A percentile compares a stretch with the other conserved stretches of the same genome.
These are phyloP conservation scores for Podospora comata DNA, from an alignment of 495 filamentous ascomycete genomes.

Conservation along the genomic window DNA sequence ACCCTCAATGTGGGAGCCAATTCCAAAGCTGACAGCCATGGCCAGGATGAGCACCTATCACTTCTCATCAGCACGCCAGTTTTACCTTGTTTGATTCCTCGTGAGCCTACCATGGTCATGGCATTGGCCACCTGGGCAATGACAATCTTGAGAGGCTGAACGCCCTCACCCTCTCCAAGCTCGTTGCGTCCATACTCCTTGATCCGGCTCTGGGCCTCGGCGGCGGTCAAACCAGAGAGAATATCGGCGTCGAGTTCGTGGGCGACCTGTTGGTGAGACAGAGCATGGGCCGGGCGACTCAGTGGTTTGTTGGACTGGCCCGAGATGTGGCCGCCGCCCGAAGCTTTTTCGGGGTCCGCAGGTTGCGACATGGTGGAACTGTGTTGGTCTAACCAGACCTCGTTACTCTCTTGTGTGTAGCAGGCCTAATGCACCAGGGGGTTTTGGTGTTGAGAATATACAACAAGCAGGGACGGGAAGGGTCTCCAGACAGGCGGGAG, in stretches of 20 bases:
- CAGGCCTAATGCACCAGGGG: too few species aligned
- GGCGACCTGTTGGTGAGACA: slow-evolving; percentile 53
- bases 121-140: slow-evolving; percentile 55
- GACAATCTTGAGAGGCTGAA: slow-evolving; percentile 52
- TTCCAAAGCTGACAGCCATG: slow-evolving; percentile 79
- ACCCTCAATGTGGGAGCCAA: slow-evolving; percentile 78
- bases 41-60: slow-evolving; percentile 68
- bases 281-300: slow-evolving; percentile 61
- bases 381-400: neutral
- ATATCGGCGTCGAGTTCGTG: slow-evolving; percentile 56
- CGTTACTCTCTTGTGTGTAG: too few species aligned
- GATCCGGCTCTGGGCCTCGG: slow-evolving; percentile 43
- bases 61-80: neutral
- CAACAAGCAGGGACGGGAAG: too few species aligned
- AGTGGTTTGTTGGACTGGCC: slow-evolving; percentile 54
- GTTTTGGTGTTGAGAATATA: too few species aligned
- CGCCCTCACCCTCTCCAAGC: slow-evolving; percentile 48
- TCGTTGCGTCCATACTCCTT: slow-evolving; percentile 47
- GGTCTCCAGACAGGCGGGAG: neutral
- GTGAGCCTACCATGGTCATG: slow-evolving; percentile 45
- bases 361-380: slow-evolving; percentile 16
- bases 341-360: slow-evolving; percentile 15
- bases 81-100: neutral
- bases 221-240: slow-evolving; percentile 42
- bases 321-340: slow-evolving; percentile 41